Conservation (phyloP, 108 stramenopile species). For the Mayamaea pseudoterrestris region DNA sequence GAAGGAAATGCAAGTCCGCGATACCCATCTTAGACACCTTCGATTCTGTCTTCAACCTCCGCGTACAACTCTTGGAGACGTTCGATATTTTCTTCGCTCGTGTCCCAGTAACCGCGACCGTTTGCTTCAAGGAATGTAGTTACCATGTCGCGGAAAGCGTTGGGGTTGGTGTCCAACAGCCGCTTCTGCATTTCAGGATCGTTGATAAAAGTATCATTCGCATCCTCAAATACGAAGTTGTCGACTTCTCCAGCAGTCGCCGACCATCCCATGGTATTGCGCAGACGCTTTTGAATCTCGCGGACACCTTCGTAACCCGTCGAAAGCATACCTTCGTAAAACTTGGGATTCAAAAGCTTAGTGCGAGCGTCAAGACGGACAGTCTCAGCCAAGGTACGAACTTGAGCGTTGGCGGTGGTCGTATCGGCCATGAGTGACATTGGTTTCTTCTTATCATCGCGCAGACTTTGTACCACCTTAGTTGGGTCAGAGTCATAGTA, state of each 20-base stretch:
- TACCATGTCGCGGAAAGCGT: slow-evolving; percentile 95
- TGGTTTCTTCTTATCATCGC: slow-evolving; percentile 94
- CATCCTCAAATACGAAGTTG: slow-evolving; percentile 98
- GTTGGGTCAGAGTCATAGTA: slow-evolving; percentile 96
- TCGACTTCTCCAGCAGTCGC: slow-evolving; percentile 96
- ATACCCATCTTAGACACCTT: slow-evolving; percentile 91
- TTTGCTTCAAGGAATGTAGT: slow-evolving; percentile 95
- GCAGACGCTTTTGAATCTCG: slow-evolving; percentile 94
- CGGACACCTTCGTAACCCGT: slow-evolving; percentile 95
- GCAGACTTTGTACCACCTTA: slow-evolving; percentile 92
- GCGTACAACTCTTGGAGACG: slow-evolving; percentile 92
- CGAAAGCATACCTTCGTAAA: slow-evolving; percentile 95
- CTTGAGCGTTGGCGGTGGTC: slow-evolving; percentile 95
- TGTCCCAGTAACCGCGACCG: slow-evolving; percentile 93
- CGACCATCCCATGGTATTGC: slow-evolving; percentile 97
- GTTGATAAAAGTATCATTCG: slow-evolving; percentile 90
- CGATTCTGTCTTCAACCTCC: slow-evolving; percentile 94
- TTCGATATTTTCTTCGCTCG: slow-evolving; percentile 90
- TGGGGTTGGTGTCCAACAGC: slow-evolving; percentile 89
- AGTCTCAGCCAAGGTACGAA: slow-evolving; percentile 88
- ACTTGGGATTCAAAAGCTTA: slow-evolving; percentile 96
- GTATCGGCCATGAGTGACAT: slow-evolving; percentile 95
- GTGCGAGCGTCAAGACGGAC: slow-evolving; percentile 95
- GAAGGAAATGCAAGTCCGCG: too few relatives aligned
- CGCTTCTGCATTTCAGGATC: slow-evolving; percentile 92